These are phyloP conservation scores for Trichoderma virens DNA, from an alignment of 495 filamentous ascomycete genomes.

Conservation along the genomic window DNA sequence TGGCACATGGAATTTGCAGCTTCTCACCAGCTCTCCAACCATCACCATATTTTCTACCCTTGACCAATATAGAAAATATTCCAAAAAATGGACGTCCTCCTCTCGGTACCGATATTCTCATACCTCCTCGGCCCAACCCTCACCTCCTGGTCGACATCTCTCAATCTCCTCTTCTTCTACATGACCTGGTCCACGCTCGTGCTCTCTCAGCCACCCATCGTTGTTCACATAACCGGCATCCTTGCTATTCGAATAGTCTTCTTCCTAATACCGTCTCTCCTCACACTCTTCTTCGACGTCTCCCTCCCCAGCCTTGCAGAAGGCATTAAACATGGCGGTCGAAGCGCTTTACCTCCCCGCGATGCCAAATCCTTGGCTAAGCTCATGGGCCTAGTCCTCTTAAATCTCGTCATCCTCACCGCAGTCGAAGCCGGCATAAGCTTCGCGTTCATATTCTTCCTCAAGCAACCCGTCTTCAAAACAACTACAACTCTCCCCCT, in stretches of 20 bases:
- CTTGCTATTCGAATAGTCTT: conserved; percentile 56
- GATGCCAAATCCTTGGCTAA: conserved; percentile 31
- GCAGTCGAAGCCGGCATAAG: conserved; percentile 47
- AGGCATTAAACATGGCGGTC: conserved; percentile 61
- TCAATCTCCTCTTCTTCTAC: conserved; percentile 87
- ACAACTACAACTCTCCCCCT: conserved; percentile 36
- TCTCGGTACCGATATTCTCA: conserved; percentile 67
- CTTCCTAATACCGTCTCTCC: conserved; percentile 62
- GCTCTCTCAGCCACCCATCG: conserved; percentile 63
- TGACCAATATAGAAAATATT: neutral
- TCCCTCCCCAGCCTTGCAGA: conserved; percentile 57
- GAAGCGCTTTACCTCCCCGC: conserved; percentile 53
- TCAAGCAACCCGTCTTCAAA: conserved; percentile 32
- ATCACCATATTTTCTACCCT: neutral
- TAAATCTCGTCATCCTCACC: conserved; percentile 58
- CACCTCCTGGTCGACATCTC: conserved; percentile 63
- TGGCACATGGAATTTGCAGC: neutral
- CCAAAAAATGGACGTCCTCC: conserved; percentile 50
- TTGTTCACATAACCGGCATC: conserved; percentile 67
- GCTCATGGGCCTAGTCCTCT: conserved; percentile 45
- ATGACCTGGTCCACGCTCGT: conserved; percentile 83
- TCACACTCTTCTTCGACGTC: conserved; percentile 69
- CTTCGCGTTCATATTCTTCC: conserved; percentile 21
- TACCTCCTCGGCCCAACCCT: conserved; percentile 46
- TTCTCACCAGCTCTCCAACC: neutral